These are phyloP conservation scores for Suhomyces xylopsoci DNA, from an alignment of 805 yeast genomes.

Conservation along the genomic window DNA sequence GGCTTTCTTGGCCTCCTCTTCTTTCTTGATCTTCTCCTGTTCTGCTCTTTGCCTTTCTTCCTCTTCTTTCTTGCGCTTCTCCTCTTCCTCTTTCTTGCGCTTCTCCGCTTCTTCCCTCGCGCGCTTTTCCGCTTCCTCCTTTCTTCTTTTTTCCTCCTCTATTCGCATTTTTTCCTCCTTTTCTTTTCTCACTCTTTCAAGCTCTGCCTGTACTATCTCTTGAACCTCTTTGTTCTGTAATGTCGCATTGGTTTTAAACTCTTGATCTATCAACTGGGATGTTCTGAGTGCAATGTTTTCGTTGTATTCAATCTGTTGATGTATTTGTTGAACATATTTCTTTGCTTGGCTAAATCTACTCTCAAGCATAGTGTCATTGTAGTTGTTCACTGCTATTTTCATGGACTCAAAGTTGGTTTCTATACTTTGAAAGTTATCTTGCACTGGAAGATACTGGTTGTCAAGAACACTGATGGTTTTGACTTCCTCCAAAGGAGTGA, in stretches of 20 bases:
- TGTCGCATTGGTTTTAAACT: constrained; percentile 15
- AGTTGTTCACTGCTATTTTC: background rate
- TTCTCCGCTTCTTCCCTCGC: constrained; percentile 16
- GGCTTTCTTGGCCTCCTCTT: constrained; percentile 6
- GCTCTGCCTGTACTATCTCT: background rate
- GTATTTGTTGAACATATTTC: background rate
- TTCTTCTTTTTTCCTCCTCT: constrained; percentile 8
- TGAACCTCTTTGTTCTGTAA: constrained; percentile 4
- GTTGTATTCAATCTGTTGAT: constrained; percentile 10
- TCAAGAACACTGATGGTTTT: background rate
- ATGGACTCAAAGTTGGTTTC: background rate
- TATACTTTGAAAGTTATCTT: background rate
- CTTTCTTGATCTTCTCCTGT: constrained; percentile 3
- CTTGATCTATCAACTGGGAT: constrained; percentile 21
- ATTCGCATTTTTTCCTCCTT: constrained; percentile 7
- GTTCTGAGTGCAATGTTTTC: constrained; percentile 16
- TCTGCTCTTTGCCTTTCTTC: constrained; percentile 1
- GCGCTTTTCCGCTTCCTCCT: constrained; percentile 8
- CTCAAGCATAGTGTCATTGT: background rate
- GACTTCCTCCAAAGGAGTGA: background rate
- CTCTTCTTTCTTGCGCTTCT: constrained; percentile 4
- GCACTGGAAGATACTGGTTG: background rate
- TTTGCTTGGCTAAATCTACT: background rate
- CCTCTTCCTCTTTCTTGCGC: constrained; percentile 19
- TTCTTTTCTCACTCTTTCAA: constrained; percentile 3